Percentiles rank a stretch among this genome's conserved stretches.
Evolutionary conservation across 257 asterid species (phyloP).

Genomic region (Ocimum tenuiflorum): DNA sequence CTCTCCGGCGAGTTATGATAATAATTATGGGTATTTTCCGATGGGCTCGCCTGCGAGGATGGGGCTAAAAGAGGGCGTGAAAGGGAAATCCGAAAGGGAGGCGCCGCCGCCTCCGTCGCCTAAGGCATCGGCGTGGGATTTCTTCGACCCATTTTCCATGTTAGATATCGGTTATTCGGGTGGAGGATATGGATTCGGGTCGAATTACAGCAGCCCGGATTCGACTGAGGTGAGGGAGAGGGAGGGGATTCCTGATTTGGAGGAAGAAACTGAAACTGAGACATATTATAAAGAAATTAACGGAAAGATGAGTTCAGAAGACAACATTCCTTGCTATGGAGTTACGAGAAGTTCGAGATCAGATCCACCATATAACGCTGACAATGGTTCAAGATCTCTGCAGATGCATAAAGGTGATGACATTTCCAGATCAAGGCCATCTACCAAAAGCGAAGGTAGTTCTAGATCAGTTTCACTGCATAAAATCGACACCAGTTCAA

Average conservation of each 20-base stretch:
- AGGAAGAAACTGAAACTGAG: slow-evolving; percentile 87
- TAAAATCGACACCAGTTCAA: slow-evolving; percentile 26
- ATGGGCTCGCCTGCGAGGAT: slow-evolving; percentile 19
- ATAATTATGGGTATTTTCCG: slow-evolving; percentile 37
- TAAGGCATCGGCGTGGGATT: slow-evolving; percentile 72
- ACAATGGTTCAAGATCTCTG: slow-evolving; percentile 26
- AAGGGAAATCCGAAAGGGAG: slow-evolving; percentile 36
- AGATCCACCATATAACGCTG: slow-evolving; percentile 27
- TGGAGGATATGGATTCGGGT: slow-evolving; percentile 36
- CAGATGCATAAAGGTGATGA: slow-evolving; percentile 29
- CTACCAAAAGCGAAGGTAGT: slow-evolving; percentile 9
- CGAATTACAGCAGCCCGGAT: slow-evolving; percentile 76
- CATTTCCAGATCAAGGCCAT: slow-evolving; percentile 31
- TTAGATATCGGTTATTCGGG: slow-evolving; percentile 37
- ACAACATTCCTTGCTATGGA: background rate
- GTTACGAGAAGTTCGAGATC: slow-evolving; percentile 30
- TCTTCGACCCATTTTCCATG: slow-evolving; percentile 62
- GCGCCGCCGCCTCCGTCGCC: slow-evolving; percentile 94
- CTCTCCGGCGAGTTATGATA: slow-evolving; percentile 32
- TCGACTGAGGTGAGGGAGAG: slow-evolving; percentile 85
- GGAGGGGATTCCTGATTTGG: slow-evolving; percentile 97
- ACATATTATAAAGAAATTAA: slow-evolving; percentile 28
- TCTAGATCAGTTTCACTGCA: slow-evolving; percentile 26
- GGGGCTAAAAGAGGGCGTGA: slow-evolving; percentile 25
- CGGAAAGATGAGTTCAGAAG: slow-evolving; percentile 28